Conservation (phyloP, 2,329 filamentous ascomycete genomes). For the Fusarium sarcochroum region DNA sequence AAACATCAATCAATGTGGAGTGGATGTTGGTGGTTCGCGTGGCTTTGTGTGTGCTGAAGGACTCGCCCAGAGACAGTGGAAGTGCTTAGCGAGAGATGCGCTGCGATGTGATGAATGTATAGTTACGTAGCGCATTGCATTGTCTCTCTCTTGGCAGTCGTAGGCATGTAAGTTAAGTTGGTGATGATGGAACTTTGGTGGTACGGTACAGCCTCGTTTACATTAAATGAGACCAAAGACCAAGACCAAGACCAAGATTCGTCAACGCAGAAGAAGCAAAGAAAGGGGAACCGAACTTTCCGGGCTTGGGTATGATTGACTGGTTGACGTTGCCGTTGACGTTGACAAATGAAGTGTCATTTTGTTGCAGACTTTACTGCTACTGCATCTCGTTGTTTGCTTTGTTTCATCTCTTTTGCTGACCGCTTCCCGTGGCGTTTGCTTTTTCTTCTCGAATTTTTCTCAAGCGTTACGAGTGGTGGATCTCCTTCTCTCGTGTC, state of each 20-base stretch:
- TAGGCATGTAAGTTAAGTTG: too few species aligned
- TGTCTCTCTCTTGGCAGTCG: neutral
- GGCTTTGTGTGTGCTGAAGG: constrained; percentile 17
- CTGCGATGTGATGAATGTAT: neutral
- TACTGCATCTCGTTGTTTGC: constrained; percentile 20
- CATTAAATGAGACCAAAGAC: constrained; percentile 14
- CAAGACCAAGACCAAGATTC: constrained; percentile 3
- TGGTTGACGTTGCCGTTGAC: neutral
- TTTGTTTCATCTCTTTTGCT: constrained; percentile 31
- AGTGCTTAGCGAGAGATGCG: constrained; percentile 9
- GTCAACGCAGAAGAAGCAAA: constrained; percentile 22
- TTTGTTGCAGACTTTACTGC: constrained; percentile 19
- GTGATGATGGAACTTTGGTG: neutral
- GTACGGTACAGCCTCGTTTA: constrained; percentile 20
- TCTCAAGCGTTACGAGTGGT: constrained; percentile 31
- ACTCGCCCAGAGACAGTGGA: constrained; percentile 23
- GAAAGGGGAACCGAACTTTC: constrained; percentile 12
- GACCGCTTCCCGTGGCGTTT: constrained; percentile 38
- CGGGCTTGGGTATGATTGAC: neutral
- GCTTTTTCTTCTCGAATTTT: constrained; percentile 47
- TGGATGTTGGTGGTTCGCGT: constrained; percentile 35
- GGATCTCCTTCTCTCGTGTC: constrained; percentile 14
- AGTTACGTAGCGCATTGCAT: neutral
- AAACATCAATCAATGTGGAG: constrained; percentile 37
- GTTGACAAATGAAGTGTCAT: constrained; percentile 25